Evolutionary conservation across 2,329 filamentous ascomycete genomes (phyloP), one percentile per base, ranked within the genome.

Genomic region (Diaporthe amygdali): DNA sequence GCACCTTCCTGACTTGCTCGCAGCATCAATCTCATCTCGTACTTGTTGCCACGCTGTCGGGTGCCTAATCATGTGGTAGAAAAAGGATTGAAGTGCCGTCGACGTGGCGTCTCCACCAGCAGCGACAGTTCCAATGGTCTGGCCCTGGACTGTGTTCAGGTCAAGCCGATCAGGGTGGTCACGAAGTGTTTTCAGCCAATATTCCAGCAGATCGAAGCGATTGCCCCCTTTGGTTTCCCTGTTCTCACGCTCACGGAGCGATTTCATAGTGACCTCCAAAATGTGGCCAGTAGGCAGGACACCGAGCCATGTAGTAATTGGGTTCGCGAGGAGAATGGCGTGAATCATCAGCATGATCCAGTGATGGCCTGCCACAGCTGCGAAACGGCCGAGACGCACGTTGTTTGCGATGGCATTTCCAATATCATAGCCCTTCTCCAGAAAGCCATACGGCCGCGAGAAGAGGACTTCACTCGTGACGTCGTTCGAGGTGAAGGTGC

Each of bases 391-490:
- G 3, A 70, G 56, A 27, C 30, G 68, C 10, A 52, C 12, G 32
- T 49, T 27, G 47, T 66, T 66, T 32, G 63, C 47, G 39, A 82
- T 80, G 25, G 79, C 74, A 44, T 76, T 76, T 52, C 75, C 76
- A 17, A 82, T 75, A 72, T 82, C 80, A 44, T 71, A 68, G 8
- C 75, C 79, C 15, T 17, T 49, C 12, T n/a, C n/a, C 12, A 80
- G 55, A 71, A 79, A 80, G 1, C 68, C 68, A 30, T 80, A 78
- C 34, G 73, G 73, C 56, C 76, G 76, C 27, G 77, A 78, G 66
- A 79, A 80, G 34, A 77, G 73, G 51, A 77, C 72, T 66, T 80
- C 78, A 17, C 79, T 77, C 22, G 79, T 73, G 20, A 79, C 73
- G 72, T 81, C 79, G 47, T 78, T 80, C n/a, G 79, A 75, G 49